Conservation (phyloP, 73 alveolate genomes). For the Symbiodinium pilosum region DNA sequence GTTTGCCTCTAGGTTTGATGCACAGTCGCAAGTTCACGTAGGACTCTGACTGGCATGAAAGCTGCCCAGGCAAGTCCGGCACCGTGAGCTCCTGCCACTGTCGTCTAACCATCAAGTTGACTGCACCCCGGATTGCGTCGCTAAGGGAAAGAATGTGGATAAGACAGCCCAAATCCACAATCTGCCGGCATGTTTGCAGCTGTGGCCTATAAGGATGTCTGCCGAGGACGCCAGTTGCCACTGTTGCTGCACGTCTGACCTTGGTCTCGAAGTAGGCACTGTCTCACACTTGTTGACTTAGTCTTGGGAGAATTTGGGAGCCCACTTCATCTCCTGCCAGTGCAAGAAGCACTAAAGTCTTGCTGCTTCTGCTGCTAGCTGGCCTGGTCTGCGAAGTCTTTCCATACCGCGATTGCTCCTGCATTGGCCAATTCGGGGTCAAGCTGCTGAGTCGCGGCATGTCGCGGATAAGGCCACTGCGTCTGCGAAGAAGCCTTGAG, state of each 20-base stretch:
- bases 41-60: background rate
- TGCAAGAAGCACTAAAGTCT: background rate
- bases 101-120: no score
- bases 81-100: background rate
- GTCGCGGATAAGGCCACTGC: background rate
- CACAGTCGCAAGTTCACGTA: background rate
- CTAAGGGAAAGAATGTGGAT: no score
- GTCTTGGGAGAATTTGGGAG: background rate
- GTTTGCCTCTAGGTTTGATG: no score
- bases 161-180: no score
- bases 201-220: background rate
- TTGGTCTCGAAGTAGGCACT: no score
- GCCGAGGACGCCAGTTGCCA: background rate
- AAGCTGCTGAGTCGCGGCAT: background rate
- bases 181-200: no score
- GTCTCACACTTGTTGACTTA: background rate
- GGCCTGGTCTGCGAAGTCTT: constrained; percentile 4
- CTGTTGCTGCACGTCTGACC: background rate
- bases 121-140: no score
- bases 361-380: no score
- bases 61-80: background rate
- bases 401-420: background rate
- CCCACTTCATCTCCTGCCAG: background rate
- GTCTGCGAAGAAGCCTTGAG: background rate
- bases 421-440: background rate